Percentiles rank a stretch among this genome's conserved stretches.
Evolutionary conservation across 2,329 filamentous ascomycete species (phyloP).

Genomic region (Tolypocladium amazonense): DNA sequence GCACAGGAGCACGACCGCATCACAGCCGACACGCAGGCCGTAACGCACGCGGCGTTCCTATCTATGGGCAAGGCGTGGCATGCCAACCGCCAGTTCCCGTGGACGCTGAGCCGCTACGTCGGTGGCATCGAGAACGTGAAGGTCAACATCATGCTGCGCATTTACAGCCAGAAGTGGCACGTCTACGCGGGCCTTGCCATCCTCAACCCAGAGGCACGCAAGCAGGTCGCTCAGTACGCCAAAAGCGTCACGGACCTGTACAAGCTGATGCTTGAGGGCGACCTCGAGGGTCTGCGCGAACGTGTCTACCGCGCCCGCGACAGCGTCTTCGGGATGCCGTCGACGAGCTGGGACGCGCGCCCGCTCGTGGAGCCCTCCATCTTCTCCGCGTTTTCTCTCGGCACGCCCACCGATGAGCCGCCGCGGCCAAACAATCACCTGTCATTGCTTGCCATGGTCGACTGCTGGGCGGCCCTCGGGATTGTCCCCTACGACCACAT

Average conservation of each 20-base stretch:
- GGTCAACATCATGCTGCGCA: slow-evolving; percentile 94
- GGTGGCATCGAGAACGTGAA: slow-evolving; percentile 99
- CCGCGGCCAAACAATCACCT: slow-evolving; percentile 83
- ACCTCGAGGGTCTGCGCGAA: slow-evolving; percentile 59
- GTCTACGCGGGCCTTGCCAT: slow-evolving; percentile 97
- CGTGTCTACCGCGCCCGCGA: slow-evolving; percentile 57
- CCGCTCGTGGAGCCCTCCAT: slow-evolving; percentile 72
- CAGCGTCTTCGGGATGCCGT: slow-evolving; percentile 60
- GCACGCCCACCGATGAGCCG: slow-evolving; percentile 48
- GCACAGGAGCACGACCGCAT: slow-evolving; percentile 89
- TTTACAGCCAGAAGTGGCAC: slow-evolving; percentile 99
- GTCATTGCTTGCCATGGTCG: slow-evolving; percentile 88
- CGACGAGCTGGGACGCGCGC: slow-evolving; percentile 45
- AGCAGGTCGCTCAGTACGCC: slow-evolving; percentile 92
- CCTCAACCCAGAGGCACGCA: slow-evolving; percentile 82
- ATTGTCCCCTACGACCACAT: slow-evolving; percentile 99
- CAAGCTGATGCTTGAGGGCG: slow-evolving; percentile 90
- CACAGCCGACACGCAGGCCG: slow-evolving; percentile 94
- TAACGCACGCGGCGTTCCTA: slow-evolving; percentile 93
- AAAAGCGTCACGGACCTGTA: slow-evolving; percentile 86
- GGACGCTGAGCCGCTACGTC: slow-evolving; percentile 91
- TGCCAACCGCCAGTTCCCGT: slow-evolving; percentile 89
- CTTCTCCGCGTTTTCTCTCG: slow-evolving; percentile 80
- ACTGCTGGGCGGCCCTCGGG: slow-evolving; percentile 90
- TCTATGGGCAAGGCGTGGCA: slow-evolving; percentile 98